Base-by-base conservation (phyloP, 1,284 basidiomycete species). In the Rhizoctonia solani region DNA sequence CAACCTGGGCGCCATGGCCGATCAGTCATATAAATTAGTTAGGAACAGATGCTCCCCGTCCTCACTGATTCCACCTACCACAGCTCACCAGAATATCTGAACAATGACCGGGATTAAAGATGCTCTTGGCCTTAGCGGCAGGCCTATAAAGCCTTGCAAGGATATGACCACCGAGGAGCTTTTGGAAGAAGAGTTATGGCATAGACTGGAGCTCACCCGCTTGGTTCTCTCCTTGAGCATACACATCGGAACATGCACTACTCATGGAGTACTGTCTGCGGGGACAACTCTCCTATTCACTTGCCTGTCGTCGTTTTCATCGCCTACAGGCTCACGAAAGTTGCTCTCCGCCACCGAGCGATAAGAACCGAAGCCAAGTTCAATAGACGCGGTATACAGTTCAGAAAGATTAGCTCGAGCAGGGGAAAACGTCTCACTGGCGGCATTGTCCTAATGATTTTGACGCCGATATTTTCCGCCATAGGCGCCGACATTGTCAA, bases 401-500 rank as follows among this genome's bases (percentile, higher is more conserved):
- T 37, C 44, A 32, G 50, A 39, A 49, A 61, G 30, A 11, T 61
- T n/a, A n/a, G n/a, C n/a, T n/a, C n/a, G n/a, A n/a, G 23, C 46
- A 34, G 32, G 25, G 9, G n/a, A n/a, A 61, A 50, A 29, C 58
- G 58, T 1, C 25, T 50, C 29, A 47, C 58, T 8, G n/a, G 30
- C 16, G 23, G 46, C 3, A 23, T 61, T 1, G 46, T 61, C 9
- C 44, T 61, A 2, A 47, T 30, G 13, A 44, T 61, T n/a, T 19
- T 61, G 25, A 34, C 58, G 25, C 58, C 58, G 3, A 23, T 61
- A 16, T 47, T 61, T 23, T 30, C 46, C 4, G 58, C 58, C 2
- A 19, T 61, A 23, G 58, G 58, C 19, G 58, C 58, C 16, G 58
- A 61, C 30, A 61, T 61, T 41, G 30, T 61, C 29, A 61, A 49